A percentile compares a stretch with the other conserved stretches of the same genome.
Conservation (phyloP, 129 eudicot genomes). For the Artemisia annua region DNA sequence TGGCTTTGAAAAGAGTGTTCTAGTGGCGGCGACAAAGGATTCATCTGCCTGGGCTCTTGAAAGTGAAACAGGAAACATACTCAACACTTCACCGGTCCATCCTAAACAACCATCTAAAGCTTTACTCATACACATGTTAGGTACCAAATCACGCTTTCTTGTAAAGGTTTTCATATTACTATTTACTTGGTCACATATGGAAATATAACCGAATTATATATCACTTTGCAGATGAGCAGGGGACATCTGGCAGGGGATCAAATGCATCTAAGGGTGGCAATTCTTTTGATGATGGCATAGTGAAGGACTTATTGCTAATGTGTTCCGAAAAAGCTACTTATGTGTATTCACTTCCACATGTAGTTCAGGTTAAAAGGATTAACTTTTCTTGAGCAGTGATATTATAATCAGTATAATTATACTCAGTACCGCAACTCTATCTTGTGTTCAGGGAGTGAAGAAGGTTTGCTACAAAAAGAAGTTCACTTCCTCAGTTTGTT, state of each 20-base stretch:
- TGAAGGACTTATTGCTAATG: slow-evolving; percentile 54
- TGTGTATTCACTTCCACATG: slow-evolving; percentile 67
- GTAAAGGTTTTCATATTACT: slow-evolving; percentile 12
- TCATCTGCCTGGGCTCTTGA: slow-evolving; percentile 85
- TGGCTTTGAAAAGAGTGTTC: slow-evolving; percentile 79
- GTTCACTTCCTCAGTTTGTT: slow-evolving; percentile 70
- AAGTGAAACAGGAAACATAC: slow-evolving; percentile 75
- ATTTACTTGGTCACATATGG: slow-evolving; percentile 1
- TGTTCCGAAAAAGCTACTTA: slow-evolving; percentile 95
- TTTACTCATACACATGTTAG: slow-evolving; percentile 61
- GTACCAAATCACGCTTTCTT: slow-evolving; percentile 43
- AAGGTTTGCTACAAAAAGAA: slow-evolving; percentile 85
- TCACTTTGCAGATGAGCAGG: slow-evolving; percentile 50
- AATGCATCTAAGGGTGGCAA: slow-evolving; percentile 40
- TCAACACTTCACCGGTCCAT: slow-evolving; percentile 56
- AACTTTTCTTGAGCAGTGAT: background rate
- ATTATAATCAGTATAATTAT: background rate
- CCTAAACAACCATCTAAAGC: slow-evolving; percentile 87
- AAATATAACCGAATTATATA: slow-evolving; percentile 11
- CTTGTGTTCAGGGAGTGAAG: slow-evolving; percentile 68
- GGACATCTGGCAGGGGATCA: slow-evolving; percentile 49
- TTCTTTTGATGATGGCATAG: slow-evolving; percentile 48
- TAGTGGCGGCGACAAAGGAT: slow-evolving; percentile 74
- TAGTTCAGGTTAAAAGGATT: slow-evolving; percentile 56
- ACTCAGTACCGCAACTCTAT: background rate